Percentiles rank a stretch among this genome's conserved stretches.
phyloP scores from a whole-genome alignment of 192 early-diverging fungal species.

The Linnemannia hyalina region DNA sequence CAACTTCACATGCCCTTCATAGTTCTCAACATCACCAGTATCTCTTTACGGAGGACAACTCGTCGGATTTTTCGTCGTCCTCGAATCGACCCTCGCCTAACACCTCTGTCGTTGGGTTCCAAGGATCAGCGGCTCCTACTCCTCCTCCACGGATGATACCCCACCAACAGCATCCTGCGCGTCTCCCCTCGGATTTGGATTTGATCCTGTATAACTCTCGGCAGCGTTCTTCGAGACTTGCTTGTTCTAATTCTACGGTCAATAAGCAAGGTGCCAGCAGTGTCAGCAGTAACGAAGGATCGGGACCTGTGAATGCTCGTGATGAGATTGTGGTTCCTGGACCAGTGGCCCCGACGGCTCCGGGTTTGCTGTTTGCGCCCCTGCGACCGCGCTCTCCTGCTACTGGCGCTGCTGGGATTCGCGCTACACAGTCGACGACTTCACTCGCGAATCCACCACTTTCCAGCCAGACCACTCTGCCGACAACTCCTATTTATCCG shows the following conservation, averaged over 20 bases:
- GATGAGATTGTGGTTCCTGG: not conserved
- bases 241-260: not conserved
- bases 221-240: not conserved
- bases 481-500: conserved; percentile 24
- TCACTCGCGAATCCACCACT: not conserved
- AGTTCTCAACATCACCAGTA: not conserved
- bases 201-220: not conserved
- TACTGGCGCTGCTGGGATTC: not conserved
- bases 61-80: not conserved
- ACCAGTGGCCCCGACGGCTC: not conserved
- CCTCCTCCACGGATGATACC: not conserved
- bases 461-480: not conserved
- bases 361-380: not conserved
- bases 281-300: no score
- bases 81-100: conserved; percentile 24
- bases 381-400: not conserved
- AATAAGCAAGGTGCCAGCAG: no score
- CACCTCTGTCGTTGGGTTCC: conserved; percentile 20
- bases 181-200: conserved; percentile 11
- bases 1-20: not conserved
- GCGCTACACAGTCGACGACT: not conserved
- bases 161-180: not conserved
- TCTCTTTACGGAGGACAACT: not conserved
- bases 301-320: not conserved
- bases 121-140: not conserved